Percentiles rank a stretch among this genome's conserved stretches.
Conservation (phyloP, 192 early-diverging fungal species). For the Coemansia sp. region DNA sequence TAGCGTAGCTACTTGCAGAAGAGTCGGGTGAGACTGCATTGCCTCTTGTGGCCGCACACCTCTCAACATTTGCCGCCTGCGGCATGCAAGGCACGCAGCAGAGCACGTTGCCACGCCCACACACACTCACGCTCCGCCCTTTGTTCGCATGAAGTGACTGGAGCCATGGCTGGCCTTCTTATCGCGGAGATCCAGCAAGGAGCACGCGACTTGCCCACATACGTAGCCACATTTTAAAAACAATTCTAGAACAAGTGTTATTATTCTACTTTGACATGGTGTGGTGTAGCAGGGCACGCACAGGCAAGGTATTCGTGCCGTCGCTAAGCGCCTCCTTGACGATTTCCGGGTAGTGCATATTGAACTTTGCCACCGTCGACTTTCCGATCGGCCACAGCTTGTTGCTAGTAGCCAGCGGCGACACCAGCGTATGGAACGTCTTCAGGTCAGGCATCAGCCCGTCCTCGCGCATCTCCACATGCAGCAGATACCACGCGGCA, state of each 20-base stretch:
- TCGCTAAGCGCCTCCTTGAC: constrained; percentile 19
- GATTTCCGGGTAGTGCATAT: constrained; percentile 22
- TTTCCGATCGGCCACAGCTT: constrained; percentile 48
- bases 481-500: constrained; percentile 40
- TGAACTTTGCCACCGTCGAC: constrained; percentile 35
- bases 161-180: background rate
- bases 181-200: background rate
- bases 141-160: background rate
- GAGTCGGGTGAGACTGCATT: background rate
- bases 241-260: background rate
- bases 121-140: background rate
- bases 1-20: background rate
- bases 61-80: background rate
- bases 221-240: background rate
- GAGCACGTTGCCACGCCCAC: constrained; percentile 7
- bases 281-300: constrained; percentile 22
- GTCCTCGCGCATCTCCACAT: constrained; percentile 30
- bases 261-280: background rate
- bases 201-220: background rate
- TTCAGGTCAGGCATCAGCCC: constrained; percentile 21
- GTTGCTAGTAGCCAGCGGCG: constrained; percentile 28
- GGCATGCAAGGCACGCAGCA: background rate
- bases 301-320: constrained; percentile 25
- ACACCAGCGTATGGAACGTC: constrained; percentile 39
- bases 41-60: background rate